These are phyloP conservation scores for Colletotrichum sp. DNA, from an alignment of 2,329 filamentous ascomycete species.

Conservation along the genomic window DNA sequence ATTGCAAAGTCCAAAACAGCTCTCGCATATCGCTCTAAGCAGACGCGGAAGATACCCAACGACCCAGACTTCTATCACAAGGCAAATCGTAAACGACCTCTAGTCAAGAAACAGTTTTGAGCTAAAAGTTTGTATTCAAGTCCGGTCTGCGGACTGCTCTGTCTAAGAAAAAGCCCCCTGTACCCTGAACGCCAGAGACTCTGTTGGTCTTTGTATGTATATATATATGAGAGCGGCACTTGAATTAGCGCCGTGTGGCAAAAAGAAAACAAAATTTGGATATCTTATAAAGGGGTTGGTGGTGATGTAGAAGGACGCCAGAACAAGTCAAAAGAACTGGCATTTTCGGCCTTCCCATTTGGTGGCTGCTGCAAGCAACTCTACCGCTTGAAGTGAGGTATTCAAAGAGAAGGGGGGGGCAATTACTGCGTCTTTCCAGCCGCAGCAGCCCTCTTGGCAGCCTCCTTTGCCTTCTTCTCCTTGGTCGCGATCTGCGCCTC, in stretches of 20 bases:
- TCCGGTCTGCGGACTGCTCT: neutral
- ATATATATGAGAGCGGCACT: neutral
- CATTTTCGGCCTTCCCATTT: neutral
- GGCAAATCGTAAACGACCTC: neutral
- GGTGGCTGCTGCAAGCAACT: neutral
- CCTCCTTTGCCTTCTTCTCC: constrained; percentile 84
- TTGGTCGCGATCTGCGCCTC: constrained; percentile 81
- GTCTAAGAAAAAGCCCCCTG: neutral
- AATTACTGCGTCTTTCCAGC: constrained; percentile 35
- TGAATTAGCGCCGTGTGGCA: neutral
- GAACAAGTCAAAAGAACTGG: too few species aligned
- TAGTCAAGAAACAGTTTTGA: too few species aligned
- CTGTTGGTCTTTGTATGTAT: neutral
- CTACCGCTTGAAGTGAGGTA: neutral
- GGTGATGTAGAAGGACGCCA: too few species aligned
- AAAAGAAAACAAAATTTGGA: neutral
- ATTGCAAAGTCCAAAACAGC: neutral
- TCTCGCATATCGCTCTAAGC: neutral
- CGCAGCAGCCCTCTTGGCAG: constrained; percentile 52
- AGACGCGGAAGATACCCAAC: neutral
- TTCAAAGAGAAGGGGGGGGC: too few species aligned
- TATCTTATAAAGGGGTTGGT: neutral
- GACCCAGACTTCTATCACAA: neutral
- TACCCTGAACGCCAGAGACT: neutral
- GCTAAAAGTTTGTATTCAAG: neutral